A percentile compares a stretch with the other conserved stretches of the same genome.
phyloP scores from a whole-genome alignment of 208 protist species.

The Spongospora subterranea region DNA sequence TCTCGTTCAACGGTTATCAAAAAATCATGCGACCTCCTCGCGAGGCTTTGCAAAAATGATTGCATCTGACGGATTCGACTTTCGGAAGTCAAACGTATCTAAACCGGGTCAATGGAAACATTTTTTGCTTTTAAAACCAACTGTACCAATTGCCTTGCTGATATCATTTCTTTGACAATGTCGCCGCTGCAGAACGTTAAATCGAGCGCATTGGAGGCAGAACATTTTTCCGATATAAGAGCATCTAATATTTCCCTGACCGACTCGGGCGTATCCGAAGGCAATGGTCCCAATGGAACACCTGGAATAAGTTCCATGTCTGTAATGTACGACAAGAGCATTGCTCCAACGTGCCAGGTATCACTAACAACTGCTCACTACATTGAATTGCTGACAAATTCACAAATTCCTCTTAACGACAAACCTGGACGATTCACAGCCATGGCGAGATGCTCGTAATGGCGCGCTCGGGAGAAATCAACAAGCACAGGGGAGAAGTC shows the following conservation, averaged over 20 bases:
- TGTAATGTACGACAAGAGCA: neutral
- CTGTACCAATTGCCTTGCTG: neutral
- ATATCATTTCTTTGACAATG: conserved; percentile 47
- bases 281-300: conserved; percentile 1
- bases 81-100: neutral
- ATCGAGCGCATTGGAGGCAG: conserved; percentile 9
- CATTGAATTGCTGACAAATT: too few relatives aligned
- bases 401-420: neutral
- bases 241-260: conserved; percentile 34
- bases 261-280: conserved; percentile 2
- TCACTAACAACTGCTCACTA: neutral
- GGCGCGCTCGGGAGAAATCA: conserved; percentile 41
- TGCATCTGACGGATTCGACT: conserved; percentile 19
- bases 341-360: neutral
- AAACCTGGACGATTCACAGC: neutral
- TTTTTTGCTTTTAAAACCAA: neutral
- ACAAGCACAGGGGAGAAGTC: conserved; percentile 47
- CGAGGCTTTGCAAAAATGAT: neutral
- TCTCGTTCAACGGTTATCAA: conserved; percentile 26
- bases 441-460: neutral
- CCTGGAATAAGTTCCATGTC: neutral
- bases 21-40: conserved; percentile 34
- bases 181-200: conserved; percentile 44
- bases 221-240: conserved; percentile 30
- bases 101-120: neutral